phyloP scores from a whole-genome alignment of 2,329 filamentous ascomycete genomes.

The Aspergillus bombycis region DNA sequence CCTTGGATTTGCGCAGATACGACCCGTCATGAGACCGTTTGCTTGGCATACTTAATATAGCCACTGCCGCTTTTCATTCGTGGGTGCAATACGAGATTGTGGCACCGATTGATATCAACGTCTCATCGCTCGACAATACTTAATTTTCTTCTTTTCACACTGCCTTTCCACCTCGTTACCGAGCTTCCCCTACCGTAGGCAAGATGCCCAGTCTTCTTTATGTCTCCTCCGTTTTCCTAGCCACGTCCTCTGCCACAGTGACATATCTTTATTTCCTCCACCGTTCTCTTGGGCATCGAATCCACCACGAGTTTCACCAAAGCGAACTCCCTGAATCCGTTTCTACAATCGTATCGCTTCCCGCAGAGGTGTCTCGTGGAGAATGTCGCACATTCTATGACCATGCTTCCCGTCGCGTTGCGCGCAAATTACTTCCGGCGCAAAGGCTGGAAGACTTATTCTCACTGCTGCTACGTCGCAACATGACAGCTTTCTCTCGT shows the following conservation, averaged over 20 bases:
- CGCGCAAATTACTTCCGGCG: slow-evolving; percentile 24
- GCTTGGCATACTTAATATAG: not conserved
- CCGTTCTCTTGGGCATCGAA: slow-evolving; percentile 25
- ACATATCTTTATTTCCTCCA: slow-evolving; percentile 30
- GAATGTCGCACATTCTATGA: slow-evolving; percentile 28
- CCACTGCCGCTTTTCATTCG: not conserved
- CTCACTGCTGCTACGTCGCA: slow-evolving; percentile 35
- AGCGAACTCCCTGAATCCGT: slow-evolving; percentile 22
- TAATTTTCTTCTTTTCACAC: slow-evolving; percentile 24
- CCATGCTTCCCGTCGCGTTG: slow-evolving; percentile 24
- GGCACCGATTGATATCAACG: not conserved
- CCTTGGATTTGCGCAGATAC: not conserved
- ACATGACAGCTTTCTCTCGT: slow-evolving; percentile 36
- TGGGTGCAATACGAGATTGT: not conserved
- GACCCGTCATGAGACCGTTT: not conserved
- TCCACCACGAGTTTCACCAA: slow-evolving; percentile 23
- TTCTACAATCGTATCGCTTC: slow-evolving; percentile 29
- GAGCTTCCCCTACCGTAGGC: slow-evolving; percentile 24
- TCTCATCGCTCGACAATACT: not conserved
- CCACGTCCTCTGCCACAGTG: slow-evolving; percentile 32
- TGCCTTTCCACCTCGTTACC: slow-evolving; percentile 28
- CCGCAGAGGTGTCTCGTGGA: slow-evolving; percentile 21
- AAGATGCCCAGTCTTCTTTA: slow-evolving; percentile 10
- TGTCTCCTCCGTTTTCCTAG: slow-evolving; percentile 5
- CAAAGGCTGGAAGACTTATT: slow-evolving; percentile 25